Base-by-base conservation (phyloP, 768 basidiomycete species). In the Boletellus sp. region DNA sequence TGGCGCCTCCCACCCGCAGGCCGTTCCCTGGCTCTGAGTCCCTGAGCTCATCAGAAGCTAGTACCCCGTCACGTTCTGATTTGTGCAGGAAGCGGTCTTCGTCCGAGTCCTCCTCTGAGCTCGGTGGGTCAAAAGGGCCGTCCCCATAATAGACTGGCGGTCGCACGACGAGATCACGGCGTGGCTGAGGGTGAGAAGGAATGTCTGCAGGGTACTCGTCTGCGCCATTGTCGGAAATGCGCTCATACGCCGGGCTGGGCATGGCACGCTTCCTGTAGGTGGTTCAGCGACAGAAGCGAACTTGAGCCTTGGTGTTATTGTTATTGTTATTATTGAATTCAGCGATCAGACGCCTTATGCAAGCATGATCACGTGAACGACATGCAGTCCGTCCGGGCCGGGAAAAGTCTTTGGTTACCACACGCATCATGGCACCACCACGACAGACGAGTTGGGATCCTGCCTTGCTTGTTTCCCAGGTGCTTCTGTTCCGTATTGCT, bases 401-500 rank as follows among this genome's bases (percentile, higher is more conserved):
- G 32, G 41, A 34, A 15, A 22, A 57, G 47, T 41, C 42, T 45
- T 41, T n/a, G n/a, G 26, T 34, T 24, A 28, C 24, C 38, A 32
- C 42, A 35, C 31, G 32, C 26, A 51, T 34, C 50, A 74, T 74
- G 72, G 54, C 70, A 36, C 68, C 66, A 34, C 55, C 68, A 47
- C 75, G 74, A 52, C 68, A 70, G 43, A 68, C 74, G 24, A 87
- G 83, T 54, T 96, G 94, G 94, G 94, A 97, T 65, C 94, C 94
- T 17, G 71, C 90, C 4, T 71, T 95, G 50, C 78, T 96, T 42
- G 75, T 94, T 56, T 92, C 90, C 51, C 93, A 96, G 76, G 93
- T 82, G 75, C 66, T 31, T 37, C 1, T 8, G 4, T 6, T 17
- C 31, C 6, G n/a, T 13, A 17, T 12, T 16, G 9, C 32, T 16